Evolutionary conservation across 179 eudicot species (phyloP).

Genomic region (Vitellaria paradoxa): DNA sequence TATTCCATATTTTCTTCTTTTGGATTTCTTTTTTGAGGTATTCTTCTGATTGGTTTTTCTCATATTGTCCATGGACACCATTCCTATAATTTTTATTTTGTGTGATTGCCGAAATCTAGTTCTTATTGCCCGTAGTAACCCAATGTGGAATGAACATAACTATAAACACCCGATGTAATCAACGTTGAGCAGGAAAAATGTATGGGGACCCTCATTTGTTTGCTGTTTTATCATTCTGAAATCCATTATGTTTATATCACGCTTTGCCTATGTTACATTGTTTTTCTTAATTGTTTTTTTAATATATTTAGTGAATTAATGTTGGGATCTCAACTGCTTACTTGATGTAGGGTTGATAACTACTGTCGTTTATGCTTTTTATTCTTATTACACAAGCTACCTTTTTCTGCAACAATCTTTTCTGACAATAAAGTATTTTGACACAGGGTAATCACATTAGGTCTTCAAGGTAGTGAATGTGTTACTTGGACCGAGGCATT

Average conservation of each 20-base stretch:
- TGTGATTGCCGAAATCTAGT: not conserved
- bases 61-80: too few relatives aligned
- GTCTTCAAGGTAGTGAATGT: conserved; percentile 71
- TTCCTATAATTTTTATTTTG: not conserved
- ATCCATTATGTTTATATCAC: too few relatives aligned
- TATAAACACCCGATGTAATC: too few relatives aligned
- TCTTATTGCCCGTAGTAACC: not conserved
- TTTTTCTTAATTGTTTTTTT: too few relatives aligned
- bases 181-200: too few relatives aligned
- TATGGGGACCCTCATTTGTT: not conserved
- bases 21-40: not conserved
- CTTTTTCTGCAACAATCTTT: not conserved
- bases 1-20: not conserved
- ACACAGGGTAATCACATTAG: conserved; percentile 71
- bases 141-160: not conserved
- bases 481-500: conserved; percentile 69
- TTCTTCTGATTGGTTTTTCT: not conserved
- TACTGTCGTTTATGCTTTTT: not conserved
- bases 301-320: not conserved
- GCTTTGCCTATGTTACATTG: too few relatives aligned
- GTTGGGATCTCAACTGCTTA: not conserved
- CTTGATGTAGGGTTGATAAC: not conserved
- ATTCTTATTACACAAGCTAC: not conserved
- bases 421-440: conserved; percentile 14
- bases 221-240: not conserved